Evolutionary conservation across 306 rosid species (phyloP).

Genomic region (Trifolium fragiferum): DNA sequence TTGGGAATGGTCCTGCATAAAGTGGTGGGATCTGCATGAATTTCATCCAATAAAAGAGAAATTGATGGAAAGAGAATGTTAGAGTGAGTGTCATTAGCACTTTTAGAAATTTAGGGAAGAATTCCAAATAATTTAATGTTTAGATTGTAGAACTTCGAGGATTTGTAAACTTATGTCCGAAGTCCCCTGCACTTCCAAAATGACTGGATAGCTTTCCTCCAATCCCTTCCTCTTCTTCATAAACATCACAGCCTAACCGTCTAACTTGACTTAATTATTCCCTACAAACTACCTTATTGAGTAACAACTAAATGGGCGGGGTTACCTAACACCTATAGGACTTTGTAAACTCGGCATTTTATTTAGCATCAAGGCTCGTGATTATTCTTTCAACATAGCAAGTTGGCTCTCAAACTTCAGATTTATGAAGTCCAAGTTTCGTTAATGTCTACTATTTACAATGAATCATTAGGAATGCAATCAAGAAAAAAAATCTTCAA

Average conservation of each 20-base stretch:
- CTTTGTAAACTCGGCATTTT: constrained; percentile 8
- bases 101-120: constrained; percentile 2
- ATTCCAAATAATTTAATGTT: not conserved
- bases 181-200: not conserved
- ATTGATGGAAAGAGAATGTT: not conserved
- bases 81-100: not conserved
- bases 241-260: not conserved
- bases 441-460: not conserved
- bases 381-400: constrained; percentile 23
- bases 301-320: not conserved
- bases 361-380: constrained; percentile 1
- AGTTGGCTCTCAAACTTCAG: constrained; percentile 10
- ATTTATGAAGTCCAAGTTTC: constrained; percentile 19
- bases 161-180: not conserved
- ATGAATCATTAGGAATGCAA: not conserved
- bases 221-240: not conserved
- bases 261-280: not conserved
- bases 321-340: not conserved
- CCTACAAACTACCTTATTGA: not conserved
- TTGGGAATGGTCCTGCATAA: not conserved
- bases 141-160: not conserved
- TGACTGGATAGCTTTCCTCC: not conserved
- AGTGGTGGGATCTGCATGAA: not conserved
- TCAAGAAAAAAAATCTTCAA: constrained; percentile 22
- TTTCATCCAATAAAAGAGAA: not conserved